These are phyloP conservation scores for Zalaria sp. DNA, from an alignment of 2,329 filamentous ascomycete genomes.

Conservation along the genomic window DNA sequence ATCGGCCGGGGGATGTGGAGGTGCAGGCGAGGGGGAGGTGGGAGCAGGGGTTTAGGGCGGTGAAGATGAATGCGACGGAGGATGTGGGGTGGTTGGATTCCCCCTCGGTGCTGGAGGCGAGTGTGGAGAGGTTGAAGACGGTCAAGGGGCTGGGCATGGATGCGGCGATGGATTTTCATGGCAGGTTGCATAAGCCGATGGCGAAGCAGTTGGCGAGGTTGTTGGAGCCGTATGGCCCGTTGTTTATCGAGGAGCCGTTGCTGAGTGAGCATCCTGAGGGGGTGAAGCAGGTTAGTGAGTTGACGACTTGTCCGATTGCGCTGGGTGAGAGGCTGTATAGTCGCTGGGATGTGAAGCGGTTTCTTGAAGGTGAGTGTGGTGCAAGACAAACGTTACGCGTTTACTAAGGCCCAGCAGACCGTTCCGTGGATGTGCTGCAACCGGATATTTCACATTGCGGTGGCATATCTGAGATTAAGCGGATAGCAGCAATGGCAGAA, in stretches of 20 bases:
- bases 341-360: conserved; percentile 59
- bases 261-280: conserved; percentile 53
- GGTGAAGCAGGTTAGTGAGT: conserved; percentile 44
- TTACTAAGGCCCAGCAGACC: conserved; percentile 20
- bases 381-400: background rate
- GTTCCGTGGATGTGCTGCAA: conserved; percentile 55
- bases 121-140: conserved; percentile 50
- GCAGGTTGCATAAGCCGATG: conserved; percentile 62
- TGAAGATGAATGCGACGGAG: conserved; percentile 69
- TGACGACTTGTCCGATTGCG: conserved; percentile 50
- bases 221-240: conserved; percentile 49
- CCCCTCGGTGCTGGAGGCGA: conserved; percentile 45
- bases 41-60: conserved; percentile 47
- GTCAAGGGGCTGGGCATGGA: conserved; percentile 59
- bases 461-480: conserved; percentile 55
- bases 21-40: conserved; percentile 30
- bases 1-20: conserved; percentile 52
- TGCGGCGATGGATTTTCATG: conserved; percentile 63
- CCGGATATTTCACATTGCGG: conserved; percentile 58
- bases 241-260: conserved; percentile 63
- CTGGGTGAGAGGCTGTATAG: conserved; percentile 57
- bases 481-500: conserved; percentile 49
- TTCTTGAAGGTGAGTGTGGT: conserved; percentile 36
- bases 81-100: conserved; percentile 65
- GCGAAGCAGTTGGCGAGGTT: conserved; percentile 56